These are phyloP conservation scores for Epichloe hybrida DNA, from an alignment of 2,329 filamentous ascomycete genomes.

Conservation along the genomic window DNA sequence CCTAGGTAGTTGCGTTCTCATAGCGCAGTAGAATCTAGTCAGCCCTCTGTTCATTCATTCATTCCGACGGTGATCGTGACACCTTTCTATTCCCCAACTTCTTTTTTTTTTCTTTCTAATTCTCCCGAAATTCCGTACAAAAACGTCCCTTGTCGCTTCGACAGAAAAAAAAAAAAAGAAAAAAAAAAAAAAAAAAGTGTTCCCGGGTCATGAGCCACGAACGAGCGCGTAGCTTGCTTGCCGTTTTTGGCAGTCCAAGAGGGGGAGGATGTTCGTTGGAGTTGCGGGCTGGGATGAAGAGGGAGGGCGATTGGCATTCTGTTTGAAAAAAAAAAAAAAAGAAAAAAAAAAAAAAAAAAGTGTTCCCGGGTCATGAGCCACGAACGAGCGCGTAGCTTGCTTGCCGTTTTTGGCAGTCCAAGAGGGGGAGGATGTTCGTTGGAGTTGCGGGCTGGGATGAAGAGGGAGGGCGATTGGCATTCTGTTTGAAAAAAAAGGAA, in stretches of 20 bases:
- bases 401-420: slow-evolving; percentile 49
- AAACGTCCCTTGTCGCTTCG: slow-evolving; percentile 53
- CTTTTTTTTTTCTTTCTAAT: no score
- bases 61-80: no score
- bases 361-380: slow-evolving; percentile 39
- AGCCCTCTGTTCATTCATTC: no score
- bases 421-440: slow-evolving; percentile 26
- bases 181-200: slow-evolving; percentile 25
- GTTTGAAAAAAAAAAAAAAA: slow-evolving; percentile 31
- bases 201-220: slow-evolving; percentile 37
- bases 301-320: slow-evolving; percentile 37
- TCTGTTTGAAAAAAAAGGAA: slow-evolving; percentile 17
- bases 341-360: slow-evolving; percentile 25
- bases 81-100: no score
- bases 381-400: slow-evolving; percentile 32
- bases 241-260: slow-evolving; percentile 46
- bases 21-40: no score
- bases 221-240: slow-evolving; percentile 46
- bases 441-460: slow-evolving; percentile 42
- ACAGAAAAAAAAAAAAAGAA: slow-evolving; percentile 26
- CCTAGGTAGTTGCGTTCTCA: no score
- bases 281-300: slow-evolving; percentile 42
- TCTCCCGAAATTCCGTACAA: slow-evolving; percentile 11
- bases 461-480: slow-evolving; percentile 40
- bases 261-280: slow-evolving; percentile 26